These are phyloP conservation scores for Globisporangium middletonii DNA, from an alignment of 352 stramenopile species.

Conservation along the genomic window DNA sequence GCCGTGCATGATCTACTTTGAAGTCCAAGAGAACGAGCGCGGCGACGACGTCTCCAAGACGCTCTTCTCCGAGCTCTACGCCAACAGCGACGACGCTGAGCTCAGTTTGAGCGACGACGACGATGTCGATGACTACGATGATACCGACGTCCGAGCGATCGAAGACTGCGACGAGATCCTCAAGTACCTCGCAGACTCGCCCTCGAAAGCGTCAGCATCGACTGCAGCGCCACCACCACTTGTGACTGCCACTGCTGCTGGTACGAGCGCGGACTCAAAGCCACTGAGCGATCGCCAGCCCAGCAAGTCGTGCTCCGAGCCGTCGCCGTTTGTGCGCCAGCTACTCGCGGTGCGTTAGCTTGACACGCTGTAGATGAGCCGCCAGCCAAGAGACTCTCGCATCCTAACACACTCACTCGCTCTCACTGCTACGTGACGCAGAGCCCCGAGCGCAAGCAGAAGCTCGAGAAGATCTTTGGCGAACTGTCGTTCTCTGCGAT, in stretches of 20 bases:
- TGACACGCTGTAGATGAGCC: too few relatives aligned
- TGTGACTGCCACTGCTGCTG: background rate
- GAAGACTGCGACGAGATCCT: conserved; percentile 12
- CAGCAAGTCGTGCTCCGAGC: background rate
- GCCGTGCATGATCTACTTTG: conserved; percentile 70
- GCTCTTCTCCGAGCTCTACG: conserved; percentile 59
- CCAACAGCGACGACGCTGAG: conserved; percentile 19
- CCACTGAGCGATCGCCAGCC: background rate
- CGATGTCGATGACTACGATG: conserved; percentile 2
- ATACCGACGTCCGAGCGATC: conserved; percentile 8
- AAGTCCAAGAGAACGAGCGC: conserved; percentile 40
- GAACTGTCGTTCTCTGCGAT: conserved; percentile 50
- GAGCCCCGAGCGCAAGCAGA: conserved; percentile 26
- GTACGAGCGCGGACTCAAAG: background rate
- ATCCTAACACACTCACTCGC: background rate
- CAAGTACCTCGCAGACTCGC: conserved; percentile 8
- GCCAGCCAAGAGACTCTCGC: background rate
- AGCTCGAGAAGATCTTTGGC: conserved; percentile 61
- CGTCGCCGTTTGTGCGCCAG: conserved; percentile 5
- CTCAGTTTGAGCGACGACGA: background rate
- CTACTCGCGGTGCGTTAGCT: conserved; percentile 6
- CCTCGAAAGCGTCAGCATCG: background rate
- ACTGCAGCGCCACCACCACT: background rate
- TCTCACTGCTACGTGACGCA: background rate
- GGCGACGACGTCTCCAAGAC: conserved; percentile 53